Evolutionary conservation across 352 stramenopile species (phyloP), one percentile per base, ranked within the genome.

Genomic region (Globisporangium canariense): DNA sequence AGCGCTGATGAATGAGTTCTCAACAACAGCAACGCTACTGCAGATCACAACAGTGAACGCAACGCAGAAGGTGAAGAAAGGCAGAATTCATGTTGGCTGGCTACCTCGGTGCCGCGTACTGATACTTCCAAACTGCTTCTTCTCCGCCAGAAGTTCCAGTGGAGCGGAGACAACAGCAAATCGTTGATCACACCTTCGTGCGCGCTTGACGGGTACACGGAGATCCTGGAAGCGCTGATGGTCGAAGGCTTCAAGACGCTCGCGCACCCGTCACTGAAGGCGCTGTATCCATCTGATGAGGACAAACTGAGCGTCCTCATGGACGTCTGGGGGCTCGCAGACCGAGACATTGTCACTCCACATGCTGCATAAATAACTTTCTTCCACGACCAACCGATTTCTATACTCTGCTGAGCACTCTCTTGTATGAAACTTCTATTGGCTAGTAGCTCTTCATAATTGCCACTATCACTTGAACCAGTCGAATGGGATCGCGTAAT

Each of bases 401-500:
- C 1, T 28, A 28, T 28, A 28, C 25, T 28, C 25, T 28, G 25
- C 25, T 28, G 25, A 28, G 25, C 25, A 28, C 25, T 28, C 25
- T 28, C 25, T 28, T 34, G 11, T n/a, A n/a, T 36, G 11, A 54
- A 16, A 54, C 30, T 13, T 54, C 4, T 11, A 11, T 8, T 54
- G 4, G 2, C 22, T 36, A 36, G 9, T n/a, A 41, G 36, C 36
- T 49, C 43, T 49, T 49, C 4, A 8, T 57, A 5, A 38, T 28
- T 28, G 25, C 25, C 13, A 34, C 36, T 16, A n/a, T 45, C 34
- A 79, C 32, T 62, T 53, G 45, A 65, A 58, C 75, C 75, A 80
- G 45, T 83, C 73, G 7, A 71, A 62, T 20, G 75, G 75, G n/a
- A 83, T 58, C 28, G 68, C 76, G 67, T 77, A 83, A 25, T 73